A percentile compares a stretch with the other conserved stretches of the same genome.
phyloP scores from a whole-genome alignment of 2,329 filamentous ascomycete species.

The Aspergillus intermedius region DNA sequence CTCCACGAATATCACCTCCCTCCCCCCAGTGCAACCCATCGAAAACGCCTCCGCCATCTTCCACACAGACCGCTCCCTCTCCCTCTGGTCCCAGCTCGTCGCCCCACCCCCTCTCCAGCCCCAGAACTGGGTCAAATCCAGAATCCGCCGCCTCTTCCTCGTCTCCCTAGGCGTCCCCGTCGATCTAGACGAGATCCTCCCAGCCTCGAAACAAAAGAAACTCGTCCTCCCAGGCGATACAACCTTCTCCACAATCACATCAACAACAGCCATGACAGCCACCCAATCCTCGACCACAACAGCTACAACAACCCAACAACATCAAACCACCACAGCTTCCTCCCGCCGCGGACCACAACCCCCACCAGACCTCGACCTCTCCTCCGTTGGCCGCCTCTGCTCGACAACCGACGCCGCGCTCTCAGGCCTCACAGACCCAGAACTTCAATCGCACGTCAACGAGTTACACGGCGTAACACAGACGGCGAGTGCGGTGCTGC shows the following conservation, averaged over 20 bases:
- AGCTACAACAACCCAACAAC: neutral
- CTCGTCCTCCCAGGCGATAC: conserved; percentile 63
- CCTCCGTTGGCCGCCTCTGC: conserved; percentile 70
- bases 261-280: conserved; percentile 17
- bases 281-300: conserved; percentile 21
- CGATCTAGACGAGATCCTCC: conserved; percentile 93
- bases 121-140: conserved; percentile 94
- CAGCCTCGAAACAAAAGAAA: conserved; percentile 96
- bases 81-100: conserved; percentile 92
- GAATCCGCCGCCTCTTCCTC: conserved; percentile 88
- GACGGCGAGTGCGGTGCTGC: conserved; percentile 69
- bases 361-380: conserved; percentile 70
- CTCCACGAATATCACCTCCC: conserved; percentile 29
- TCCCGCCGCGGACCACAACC: conserved; percentile 50
- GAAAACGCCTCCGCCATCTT: conserved; percentile 55
- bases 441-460: conserved; percentile 65
- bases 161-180: conserved; percentile 94
- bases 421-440: conserved; percentile 67
- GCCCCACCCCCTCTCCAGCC: conserved; percentile 90
- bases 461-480: conserved; percentile 63
- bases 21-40: conserved; percentile 35
- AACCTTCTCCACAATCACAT: conserved; percentile 11
- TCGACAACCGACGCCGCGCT: conserved; percentile 79
- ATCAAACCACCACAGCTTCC: conserved; percentile 19
- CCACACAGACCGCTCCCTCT: conserved; percentile 77